A percentile compares a stretch with the other conserved stretches of the same genome.
These are phyloP conservation scores for Aaosphaeria pasadenensis DNA, from an alignment of 2,329 filamentous ascomycete genomes.

Conservation along the genomic window DNA sequence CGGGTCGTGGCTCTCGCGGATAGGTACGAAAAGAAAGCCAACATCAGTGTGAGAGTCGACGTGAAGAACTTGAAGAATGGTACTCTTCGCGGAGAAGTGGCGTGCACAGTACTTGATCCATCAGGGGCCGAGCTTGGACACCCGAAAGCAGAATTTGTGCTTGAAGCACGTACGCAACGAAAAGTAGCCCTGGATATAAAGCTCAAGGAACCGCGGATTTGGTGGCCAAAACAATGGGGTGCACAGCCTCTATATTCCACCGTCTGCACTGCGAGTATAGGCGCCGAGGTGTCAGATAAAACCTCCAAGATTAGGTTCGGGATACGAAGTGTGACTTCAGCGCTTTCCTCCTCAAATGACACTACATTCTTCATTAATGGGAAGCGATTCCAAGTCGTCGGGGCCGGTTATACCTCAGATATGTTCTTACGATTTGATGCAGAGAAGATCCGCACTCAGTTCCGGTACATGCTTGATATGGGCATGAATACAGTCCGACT, in stretches of 20 bases:
- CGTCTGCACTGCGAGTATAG: constrained; percentile 24
- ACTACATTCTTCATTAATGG: constrained; percentile 57
- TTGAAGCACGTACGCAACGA: constrained; percentile 22
- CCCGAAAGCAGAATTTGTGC: constrained; percentile 5
- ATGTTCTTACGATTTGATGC: constrained; percentile 60
- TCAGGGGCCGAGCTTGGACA: constrained; percentile 8
- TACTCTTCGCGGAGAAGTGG: constrained; percentile 8
- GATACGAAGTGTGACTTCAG: constrained; percentile 53
- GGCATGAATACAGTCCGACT: constrained; percentile 63
- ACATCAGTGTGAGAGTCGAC: constrained; percentile 18
- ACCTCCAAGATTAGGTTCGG: constrained; percentile 45
- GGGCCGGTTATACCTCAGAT: constrained; percentile 60
- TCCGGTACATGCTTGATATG: constrained; percentile 56
- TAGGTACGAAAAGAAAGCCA: not conserved
- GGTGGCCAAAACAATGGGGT: constrained; percentile 64
- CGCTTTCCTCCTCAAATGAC: constrained; percentile 53
- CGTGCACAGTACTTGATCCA: constrained; percentile 8
- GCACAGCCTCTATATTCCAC: constrained; percentile 52
- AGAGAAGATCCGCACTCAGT: constrained; percentile 48
- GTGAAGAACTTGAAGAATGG: constrained; percentile 15
- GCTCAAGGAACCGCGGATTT: constrained; percentile 50
- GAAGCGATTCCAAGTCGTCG: constrained; percentile 58
- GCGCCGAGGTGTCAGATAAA: constrained; percentile 30
- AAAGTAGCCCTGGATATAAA: constrained; percentile 39
- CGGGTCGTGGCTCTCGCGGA: constrained; percentile 14